phyloP scores from a whole-genome alignment of 108 stramenopile genomes.

The Fragilaria crotonensis region DNA sequence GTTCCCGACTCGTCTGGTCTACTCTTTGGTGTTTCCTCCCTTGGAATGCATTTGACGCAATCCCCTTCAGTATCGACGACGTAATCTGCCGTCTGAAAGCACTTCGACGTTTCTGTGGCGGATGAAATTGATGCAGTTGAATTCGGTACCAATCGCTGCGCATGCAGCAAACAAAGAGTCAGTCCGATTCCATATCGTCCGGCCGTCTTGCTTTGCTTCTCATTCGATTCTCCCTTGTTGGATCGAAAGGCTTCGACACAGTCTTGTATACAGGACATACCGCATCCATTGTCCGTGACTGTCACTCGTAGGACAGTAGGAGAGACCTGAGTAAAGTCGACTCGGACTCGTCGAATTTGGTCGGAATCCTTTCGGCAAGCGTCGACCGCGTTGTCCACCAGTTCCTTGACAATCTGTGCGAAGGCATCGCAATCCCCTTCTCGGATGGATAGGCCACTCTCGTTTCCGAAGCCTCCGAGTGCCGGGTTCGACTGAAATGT shows the following conservation, averaged over 20 bases:
- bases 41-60: slow-evolving; percentile 30
- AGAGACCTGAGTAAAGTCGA: slow-evolving; percentile 24
- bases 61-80: slow-evolving; percentile 64
- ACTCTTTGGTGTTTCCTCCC: slow-evolving; percentile 32
- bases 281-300: slow-evolving; percentile 78
- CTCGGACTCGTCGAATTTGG: slow-evolving; percentile 29
- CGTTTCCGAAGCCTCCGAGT: slow-evolving; percentile 79
- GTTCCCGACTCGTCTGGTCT: slow-evolving; percentile 52
- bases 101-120: slow-evolving; percentile 25
- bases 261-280: slow-evolving; percentile 72
- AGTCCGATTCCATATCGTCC: slow-evolving; percentile 63
- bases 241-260: slow-evolving; percentile 74
- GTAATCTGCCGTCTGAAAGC: slow-evolving; percentile 41
- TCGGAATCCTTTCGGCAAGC: slow-evolving; percentile 38
- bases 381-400: slow-evolving; percentile 87
- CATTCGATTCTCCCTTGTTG: slow-evolving; percentile 32
- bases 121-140: slow-evolving; percentile 61
- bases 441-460: slow-evolving; percentile 11
- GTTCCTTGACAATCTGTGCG: slow-evolving; percentile 84
- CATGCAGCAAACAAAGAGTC: slow-evolving; percentile 74
- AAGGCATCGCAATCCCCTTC: slow-evolving; percentile 43
- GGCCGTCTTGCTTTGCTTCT: slow-evolving; percentile 18
- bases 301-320: slow-evolving; percentile 45
- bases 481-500: slow-evolving; percentile 73
- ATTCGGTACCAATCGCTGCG: slow-evolving; percentile 71